These are phyloP conservation scores for Gypsophila paniculata DNA, from an alignment of 179 eudicot genomes.

Conservation along the genomic window DNA sequence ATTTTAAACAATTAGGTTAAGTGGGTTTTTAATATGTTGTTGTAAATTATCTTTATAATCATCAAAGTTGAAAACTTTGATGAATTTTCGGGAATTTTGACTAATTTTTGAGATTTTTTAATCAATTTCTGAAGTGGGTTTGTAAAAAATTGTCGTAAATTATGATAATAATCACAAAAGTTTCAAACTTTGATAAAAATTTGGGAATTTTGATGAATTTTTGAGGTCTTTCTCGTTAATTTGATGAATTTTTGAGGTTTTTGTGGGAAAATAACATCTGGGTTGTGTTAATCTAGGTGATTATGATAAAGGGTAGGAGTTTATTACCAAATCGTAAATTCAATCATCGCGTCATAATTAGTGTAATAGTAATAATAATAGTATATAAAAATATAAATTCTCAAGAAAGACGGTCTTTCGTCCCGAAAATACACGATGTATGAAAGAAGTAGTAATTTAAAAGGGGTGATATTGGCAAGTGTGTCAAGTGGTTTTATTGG, in stretches of 20 bases:
- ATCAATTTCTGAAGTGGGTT: constrained; percentile 18
- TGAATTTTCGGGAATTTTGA: too few species aligned
- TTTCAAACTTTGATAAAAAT: not conserved
- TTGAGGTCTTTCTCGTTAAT: too few species aligned
- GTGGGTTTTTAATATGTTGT: constrained; percentile 22
- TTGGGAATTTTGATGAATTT: too few species aligned
- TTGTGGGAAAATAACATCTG: constrained; percentile 16
- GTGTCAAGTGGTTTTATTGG: constrained; percentile 84
- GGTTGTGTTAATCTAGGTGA: constrained; percentile 16
- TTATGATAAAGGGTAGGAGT: constrained; percentile 31
- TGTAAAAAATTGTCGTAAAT: constrained; percentile 6
- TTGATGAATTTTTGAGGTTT: not conserved
- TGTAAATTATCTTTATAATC: not conserved
- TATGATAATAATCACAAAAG: not conserved
- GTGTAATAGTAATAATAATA: not conserved
- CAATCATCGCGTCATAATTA: constrained; percentile 9
- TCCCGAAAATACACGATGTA: constrained; percentile 35
- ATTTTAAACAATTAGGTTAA: not conserved
- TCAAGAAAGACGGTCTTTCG: too few species aligned
- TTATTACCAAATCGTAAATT: not conserved
- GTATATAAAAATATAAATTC: not conserved
- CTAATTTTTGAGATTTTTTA: not conserved
- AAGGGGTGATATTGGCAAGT: constrained; percentile 65
- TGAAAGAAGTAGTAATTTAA: constrained; percentile 40
- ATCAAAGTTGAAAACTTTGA: too few species aligned